These are phyloP conservation scores for Neopestalotiopsis sp. DNA, from an alignment of 2,329 filamentous ascomycete species.

Conservation along the genomic window DNA sequence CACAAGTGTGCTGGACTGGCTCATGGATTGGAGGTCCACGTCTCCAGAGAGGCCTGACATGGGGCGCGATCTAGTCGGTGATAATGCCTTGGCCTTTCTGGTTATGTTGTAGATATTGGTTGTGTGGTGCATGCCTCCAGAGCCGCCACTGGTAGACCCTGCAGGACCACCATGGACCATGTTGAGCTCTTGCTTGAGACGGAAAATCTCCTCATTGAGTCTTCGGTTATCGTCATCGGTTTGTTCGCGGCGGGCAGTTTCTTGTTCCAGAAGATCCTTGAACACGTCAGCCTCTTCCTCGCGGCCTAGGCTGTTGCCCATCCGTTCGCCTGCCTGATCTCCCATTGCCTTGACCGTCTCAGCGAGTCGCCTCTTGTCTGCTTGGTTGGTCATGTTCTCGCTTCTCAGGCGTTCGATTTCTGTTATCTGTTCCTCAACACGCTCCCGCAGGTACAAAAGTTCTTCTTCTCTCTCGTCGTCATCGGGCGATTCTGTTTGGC, in stretches of 20 bases:
- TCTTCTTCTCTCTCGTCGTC: conserved; percentile 75
- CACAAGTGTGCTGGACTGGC: conserved; percentile 69
- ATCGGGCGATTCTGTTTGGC: conserved; percentile 60
- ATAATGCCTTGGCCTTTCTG: conserved; percentile 54
- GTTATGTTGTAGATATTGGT: conserved; percentile 72
- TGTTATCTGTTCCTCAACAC: conserved; percentile 81
- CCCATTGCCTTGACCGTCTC: conserved; percentile 72
- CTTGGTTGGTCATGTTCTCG: conserved; percentile 79
- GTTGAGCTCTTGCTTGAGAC: conserved; percentile 66
- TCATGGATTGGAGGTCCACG: conserved; percentile 58
- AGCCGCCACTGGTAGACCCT: conserved; percentile 17
- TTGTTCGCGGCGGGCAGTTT: conserved; percentile 87
- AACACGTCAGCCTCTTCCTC: conserved; percentile 82
- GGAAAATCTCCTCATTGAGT: conserved; percentile 83
- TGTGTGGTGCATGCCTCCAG: conserved; percentile 57
- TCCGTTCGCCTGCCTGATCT: conserved; percentile 49
- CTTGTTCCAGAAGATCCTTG: conserved; percentile 93
- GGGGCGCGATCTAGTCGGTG: conserved; percentile 55
- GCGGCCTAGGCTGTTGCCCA: conserved; percentile 53
- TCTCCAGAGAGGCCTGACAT: conserved; percentile 55
- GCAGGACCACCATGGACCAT: conserved; percentile 24
- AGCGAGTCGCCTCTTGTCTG: conserved; percentile 84
- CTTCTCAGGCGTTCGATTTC: conserved; percentile 83
- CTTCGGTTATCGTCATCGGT: conserved; percentile 86
- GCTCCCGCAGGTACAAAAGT: conserved; percentile 81